These are phyloP conservation scores for Backusella tuberculispora DNA, from an alignment of 192 early-diverging fungal species.

Conservation along the genomic window DNA sequence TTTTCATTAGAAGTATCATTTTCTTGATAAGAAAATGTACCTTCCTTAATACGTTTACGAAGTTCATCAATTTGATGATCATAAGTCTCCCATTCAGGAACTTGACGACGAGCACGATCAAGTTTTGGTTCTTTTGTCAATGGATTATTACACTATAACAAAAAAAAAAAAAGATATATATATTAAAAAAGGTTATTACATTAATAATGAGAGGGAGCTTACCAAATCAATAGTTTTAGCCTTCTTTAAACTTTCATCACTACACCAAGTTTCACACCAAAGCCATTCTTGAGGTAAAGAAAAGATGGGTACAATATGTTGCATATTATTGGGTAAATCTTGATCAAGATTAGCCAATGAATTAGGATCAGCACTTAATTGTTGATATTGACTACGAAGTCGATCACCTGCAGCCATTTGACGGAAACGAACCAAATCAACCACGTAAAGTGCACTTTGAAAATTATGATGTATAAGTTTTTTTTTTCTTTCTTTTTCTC, in stretches of 20 bases:
- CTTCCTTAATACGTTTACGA: conserved; percentile 3
- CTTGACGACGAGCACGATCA: conserved; percentile 84
- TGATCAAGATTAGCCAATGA: conserved; percentile 97
- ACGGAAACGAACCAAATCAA: conserved; percentile 93
- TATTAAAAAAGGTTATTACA: neutral
- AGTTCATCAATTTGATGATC: conserved; percentile 64
- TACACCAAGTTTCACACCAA: conserved; percentile 99
- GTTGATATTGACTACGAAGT: conserved; percentile 92
- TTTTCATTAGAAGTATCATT: neutral
- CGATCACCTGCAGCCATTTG: conserved; percentile 93
- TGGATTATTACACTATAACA: conserved; percentile 92
- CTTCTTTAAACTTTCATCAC: conserved; percentile 74
- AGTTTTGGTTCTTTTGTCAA: conserved; percentile 99
- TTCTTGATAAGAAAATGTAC: neutral
- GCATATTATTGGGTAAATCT: conserved; percentile 98
- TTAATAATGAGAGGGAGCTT: conserved; percentile 29
- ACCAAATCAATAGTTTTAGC: conserved; percentile 98
- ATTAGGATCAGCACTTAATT: conserved; percentile 82
- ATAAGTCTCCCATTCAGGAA: conserved; percentile 93
- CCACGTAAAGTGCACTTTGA: conserved; percentile 86
- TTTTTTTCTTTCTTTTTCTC: neutral
- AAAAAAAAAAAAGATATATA: neutral
- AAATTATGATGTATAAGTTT: neutral
- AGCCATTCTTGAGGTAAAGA: conserved; percentile 97
- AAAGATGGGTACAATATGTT: conserved; percentile 87